Conservation (phyloP, 179 eudicot species). For the Vitellaria paradoxa region DNA sequence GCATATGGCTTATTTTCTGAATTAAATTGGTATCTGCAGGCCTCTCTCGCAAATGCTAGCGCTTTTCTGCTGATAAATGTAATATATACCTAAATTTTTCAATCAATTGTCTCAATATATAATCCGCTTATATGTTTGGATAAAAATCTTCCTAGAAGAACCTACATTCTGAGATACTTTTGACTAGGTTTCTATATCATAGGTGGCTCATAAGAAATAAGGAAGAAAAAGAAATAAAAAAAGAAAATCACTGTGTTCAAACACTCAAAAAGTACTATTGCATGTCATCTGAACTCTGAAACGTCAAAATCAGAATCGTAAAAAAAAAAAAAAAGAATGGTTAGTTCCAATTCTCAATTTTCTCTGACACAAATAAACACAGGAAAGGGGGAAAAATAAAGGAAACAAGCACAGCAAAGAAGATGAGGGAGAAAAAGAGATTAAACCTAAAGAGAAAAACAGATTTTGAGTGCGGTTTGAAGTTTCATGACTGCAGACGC, state of each 20-base stretch:
- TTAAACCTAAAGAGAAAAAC: background rate
- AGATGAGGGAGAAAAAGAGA: background rate
- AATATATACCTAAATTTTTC: background rate
- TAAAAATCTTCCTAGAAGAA: slow-evolving; percentile 3
- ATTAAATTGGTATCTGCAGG: background rate
- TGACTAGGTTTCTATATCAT: slow-evolving; percentile 19
- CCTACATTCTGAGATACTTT: slow-evolving; percentile 8
- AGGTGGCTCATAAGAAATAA: slow-evolving; percentile 13
- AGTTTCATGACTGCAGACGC: slow-evolving; percentile 1
- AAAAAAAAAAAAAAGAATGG: slow-evolving; percentile 20
- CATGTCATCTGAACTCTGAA: slow-evolving; percentile 40
- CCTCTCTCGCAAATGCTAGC: background rate
- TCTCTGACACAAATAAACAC: slow-evolving; percentile 24
- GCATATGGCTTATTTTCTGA: background rate
- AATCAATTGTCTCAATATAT: background rate
- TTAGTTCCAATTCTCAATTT: slow-evolving; percentile 17
- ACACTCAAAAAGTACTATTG: background rate
- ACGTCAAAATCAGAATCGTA: slow-evolving; percentile 65
- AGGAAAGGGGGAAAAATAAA: slow-evolving; percentile 1
- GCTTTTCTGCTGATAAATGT: background rate
- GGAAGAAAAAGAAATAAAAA: background rate
- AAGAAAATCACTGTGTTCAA: slow-evolving; percentile 17
- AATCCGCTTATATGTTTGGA: background rate
- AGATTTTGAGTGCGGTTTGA: slow-evolving; percentile 15
- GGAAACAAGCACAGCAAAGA: background rate